These are phyloP conservation scores for Lunularia cruciata DNA, from an alignment of 225 moss, liverwort and hornwort species.

Conservation along the genomic window DNA sequence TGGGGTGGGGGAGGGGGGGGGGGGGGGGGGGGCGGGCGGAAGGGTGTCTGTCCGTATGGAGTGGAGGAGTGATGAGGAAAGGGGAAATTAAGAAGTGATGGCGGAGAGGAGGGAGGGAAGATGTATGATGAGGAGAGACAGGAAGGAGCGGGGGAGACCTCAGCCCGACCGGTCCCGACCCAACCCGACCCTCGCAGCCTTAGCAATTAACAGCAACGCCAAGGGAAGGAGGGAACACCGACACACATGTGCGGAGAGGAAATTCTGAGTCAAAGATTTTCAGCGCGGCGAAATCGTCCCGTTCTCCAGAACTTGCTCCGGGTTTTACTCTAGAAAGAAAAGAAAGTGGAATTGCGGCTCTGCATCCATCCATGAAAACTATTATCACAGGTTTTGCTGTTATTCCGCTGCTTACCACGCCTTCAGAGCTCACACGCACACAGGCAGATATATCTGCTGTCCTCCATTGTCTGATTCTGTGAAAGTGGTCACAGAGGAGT, in stretches of 20 bases:
- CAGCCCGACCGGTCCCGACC: neutral
- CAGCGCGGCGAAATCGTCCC: neutral
- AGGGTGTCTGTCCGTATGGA: neutral
- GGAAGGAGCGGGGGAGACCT: too few species aligned
- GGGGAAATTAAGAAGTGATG: neutral
- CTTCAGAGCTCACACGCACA: neutral
- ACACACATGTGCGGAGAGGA: neutral
- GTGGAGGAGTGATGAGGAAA: neutral
- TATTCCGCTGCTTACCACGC: neutral
- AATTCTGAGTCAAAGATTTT: constrained; percentile 3
- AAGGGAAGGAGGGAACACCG: neutral
- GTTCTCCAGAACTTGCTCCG: neutral
- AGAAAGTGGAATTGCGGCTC: neutral
- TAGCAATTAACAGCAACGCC: neutral
- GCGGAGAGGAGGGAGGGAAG: neutral
- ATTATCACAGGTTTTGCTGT: neutral
- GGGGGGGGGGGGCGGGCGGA: neutral
- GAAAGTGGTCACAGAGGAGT: neutral
- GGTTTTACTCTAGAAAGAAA: constrained; percentile 5
- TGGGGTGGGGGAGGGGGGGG: neutral
- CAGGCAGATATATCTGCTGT: neutral
- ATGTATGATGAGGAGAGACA: too few species aligned
- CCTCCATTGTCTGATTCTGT: constrained; percentile 3
- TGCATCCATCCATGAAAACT: neutral
- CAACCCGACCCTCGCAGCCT: neutral